Base-by-base conservation (phyloP, 768 basidiomycete species). In the Mrakia hoshinonis region DNA sequence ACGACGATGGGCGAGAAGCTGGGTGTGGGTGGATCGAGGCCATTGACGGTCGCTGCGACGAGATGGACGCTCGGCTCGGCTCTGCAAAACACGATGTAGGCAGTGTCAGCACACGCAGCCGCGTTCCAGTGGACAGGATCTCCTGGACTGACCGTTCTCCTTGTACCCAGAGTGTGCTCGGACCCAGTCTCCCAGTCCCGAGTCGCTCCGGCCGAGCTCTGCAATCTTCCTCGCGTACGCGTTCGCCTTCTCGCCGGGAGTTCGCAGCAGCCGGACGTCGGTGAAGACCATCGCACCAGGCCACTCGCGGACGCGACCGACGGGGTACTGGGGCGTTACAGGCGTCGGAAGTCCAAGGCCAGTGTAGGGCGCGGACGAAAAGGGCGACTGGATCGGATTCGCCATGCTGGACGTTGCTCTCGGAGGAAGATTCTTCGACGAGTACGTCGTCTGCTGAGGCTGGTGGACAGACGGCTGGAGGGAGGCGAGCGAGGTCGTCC, bases 201-300 rank as follows among this genome's bases (percentile, higher is more conserved):
- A 88, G 75, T 91, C 89, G 76, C 85, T 86, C 73, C 83, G 81
- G 68, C 85, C 85, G 24, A 94, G 78, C 77, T 92, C 90, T 76
- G 91, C 90, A 74, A 93, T 90, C 81, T 92, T 93, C 74, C 82
- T 81, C 31, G 89, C 87, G 75, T 93, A 94, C 47, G 86, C 85
- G 29, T 81, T 77, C 72, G 87, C 89, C 61, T 91, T 84, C 75
- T 92, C 91, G 4, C 85, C 72, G 2, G 87, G 75, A 36, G 83
- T 86, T 74, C 81, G 84, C 78, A 83, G 83, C 18, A 79, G 76
- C 38, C 82, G 75, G 4, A 93, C 82, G 76, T 94, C 90, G 54
- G 83, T 81, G 75, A 84, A 89, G 74, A 83, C 83, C 86, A 93
- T 85, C 15, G 89, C 88, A 34, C 72, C 68, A 34, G 72, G 76